phyloP scores from a whole-genome alignment of 177 flowering plant species.

The Telopea speciosissima region DNA sequence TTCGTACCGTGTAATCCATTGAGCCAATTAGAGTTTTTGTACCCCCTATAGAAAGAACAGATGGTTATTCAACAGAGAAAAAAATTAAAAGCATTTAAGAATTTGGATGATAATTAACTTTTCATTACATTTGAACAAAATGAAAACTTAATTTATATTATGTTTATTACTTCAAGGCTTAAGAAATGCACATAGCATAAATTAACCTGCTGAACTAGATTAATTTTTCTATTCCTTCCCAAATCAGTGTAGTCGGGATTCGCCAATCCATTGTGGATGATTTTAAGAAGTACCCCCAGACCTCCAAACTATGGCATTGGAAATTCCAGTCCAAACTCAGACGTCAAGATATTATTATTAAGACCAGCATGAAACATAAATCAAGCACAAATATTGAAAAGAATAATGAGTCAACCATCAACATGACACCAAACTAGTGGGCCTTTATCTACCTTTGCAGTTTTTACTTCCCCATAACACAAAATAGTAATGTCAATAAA shows the following conservation, averaged over 20 bases:
- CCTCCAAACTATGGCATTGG: too few species aligned
- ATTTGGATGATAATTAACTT: background rate
- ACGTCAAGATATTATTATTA: background rate
- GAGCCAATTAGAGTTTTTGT: conserved; percentile 24
- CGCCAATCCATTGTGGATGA: too few species aligned
- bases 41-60: conserved; percentile 21
- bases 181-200: too few species aligned
- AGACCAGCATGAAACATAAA: background rate
- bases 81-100: background rate
- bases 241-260: too few species aligned
- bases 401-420: background rate
- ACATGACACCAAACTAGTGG: background rate
- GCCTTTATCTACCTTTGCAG: background rate
- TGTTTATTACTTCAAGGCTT: too few species aligned
- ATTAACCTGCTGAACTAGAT: too few species aligned
- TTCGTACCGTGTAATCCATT: conserved; percentile 23
- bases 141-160: too few species aligned
- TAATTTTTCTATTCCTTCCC: too few species aligned
- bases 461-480: background rate
- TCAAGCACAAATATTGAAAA: background rate
- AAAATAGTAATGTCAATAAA: too few species aligned
- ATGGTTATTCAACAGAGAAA: background rate
- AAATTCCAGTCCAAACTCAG: too few species aligned
- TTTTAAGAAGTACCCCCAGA: too few species aligned
- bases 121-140: too few species aligned